Percentiles rank a stretch among this genome's conserved stretches.
These are phyloP conservation scores for Fusarium bulbicola DNA, from an alignment of 2,329 filamentous ascomycete genomes.

Conservation along the genomic window DNA sequence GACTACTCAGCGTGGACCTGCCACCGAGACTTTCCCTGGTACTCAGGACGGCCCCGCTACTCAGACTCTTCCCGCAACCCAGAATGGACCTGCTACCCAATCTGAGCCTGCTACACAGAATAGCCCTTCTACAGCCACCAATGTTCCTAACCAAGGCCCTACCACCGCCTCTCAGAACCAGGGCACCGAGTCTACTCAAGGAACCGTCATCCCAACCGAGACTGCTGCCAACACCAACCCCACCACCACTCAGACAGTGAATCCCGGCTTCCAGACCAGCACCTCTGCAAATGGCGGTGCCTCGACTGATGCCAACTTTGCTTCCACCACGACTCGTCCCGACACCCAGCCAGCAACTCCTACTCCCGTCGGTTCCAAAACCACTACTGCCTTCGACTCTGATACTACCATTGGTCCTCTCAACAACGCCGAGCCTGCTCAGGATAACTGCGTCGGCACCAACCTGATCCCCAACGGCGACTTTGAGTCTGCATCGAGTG, in stretches of 20 bases:
- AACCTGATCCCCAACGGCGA: background rate
- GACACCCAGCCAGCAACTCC: background rate
- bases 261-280: background rate
- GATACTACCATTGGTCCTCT: background rate
- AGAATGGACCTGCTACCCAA: background rate
- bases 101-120: background rate
- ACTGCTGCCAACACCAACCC: background rate
- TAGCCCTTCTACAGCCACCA: background rate
- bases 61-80: too few relatives aligned
- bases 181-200: background rate
- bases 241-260: background rate
- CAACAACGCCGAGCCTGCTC: background rate
- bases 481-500: background rate
- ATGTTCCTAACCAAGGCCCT: background rate
- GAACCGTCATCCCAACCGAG: background rate
- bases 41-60: too few relatives aligned
- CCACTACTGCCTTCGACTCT: background rate
- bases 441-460: accelerated
- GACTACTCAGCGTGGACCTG: background rate
- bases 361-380: background rate
- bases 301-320: background rate
- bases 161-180: background rate
- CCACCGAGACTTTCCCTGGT: too few relatives aligned
- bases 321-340: background rate
- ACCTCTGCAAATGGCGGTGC: background rate